A percentile compares a stretch with the other conserved stretches of the same genome.
phyloP scores from a whole-genome alignment of 805 yeast genomes.

The Yamadazyma endophytica region DNA sequence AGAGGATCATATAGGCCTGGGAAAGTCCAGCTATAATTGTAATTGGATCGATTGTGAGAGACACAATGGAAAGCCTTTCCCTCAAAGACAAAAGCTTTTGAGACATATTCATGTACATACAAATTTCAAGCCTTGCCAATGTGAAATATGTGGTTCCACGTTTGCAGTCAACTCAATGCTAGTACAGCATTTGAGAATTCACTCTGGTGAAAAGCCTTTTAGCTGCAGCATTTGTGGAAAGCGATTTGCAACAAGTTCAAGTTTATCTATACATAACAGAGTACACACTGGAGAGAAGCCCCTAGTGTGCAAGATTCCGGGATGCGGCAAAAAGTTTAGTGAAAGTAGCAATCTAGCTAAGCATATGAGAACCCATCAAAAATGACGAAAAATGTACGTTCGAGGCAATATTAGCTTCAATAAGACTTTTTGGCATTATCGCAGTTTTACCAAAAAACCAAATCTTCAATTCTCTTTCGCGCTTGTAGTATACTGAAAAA shows the following conservation, averaged over 20 bases:
- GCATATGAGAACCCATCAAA: slow-evolving; percentile 74
- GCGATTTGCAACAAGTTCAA: slow-evolving; percentile 75
- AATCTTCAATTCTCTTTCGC: background rate
- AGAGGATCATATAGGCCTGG: slow-evolving; percentile 65
- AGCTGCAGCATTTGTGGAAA: slow-evolving; percentile 71
- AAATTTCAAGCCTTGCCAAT: slow-evolving; percentile 72
- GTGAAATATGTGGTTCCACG: slow-evolving; percentile 61
- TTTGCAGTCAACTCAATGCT: slow-evolving; percentile 79
- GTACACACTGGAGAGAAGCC: slow-evolving; percentile 93
- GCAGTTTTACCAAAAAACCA: background rate
- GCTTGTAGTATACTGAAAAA: too few species aligned
- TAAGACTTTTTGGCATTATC: too few species aligned
- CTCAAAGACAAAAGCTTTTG: slow-evolving; percentile 79
- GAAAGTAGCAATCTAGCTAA: slow-evolving; percentile 87
- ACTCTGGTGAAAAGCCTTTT: slow-evolving; percentile 88
- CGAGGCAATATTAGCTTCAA: too few species aligned
- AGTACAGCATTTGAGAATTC: slow-evolving; percentile 76
- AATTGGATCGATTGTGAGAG: slow-evolving; percentile 78
- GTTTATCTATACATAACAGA: slow-evolving; percentile 77
- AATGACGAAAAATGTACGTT: too few species aligned
- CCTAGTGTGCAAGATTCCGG: slow-evolving; percentile 68
- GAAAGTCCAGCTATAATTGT: slow-evolving; percentile 68
- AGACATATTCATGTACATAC: slow-evolving; percentile 91
- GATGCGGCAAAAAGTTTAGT: slow-evolving; percentile 80
- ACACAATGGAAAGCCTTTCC: slow-evolving; percentile 51